Base-by-base conservation (phyloP, 257 asterid genomes). In the Lycium ferocissimum region DNA sequence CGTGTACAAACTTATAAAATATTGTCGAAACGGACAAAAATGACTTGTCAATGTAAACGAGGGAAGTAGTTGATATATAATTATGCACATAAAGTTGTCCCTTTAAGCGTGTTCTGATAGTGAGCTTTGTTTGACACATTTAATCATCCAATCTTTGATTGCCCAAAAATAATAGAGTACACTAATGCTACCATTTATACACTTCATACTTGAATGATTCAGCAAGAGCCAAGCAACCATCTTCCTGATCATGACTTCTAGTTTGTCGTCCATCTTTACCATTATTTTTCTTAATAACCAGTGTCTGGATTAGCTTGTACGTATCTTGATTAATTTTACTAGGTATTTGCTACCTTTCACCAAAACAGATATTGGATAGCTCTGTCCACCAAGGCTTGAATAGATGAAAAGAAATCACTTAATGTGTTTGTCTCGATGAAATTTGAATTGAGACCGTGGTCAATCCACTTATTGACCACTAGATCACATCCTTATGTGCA, bases 61-160 rank as follows among this genome's bases (percentile, higher is more conserved):
- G 15, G 61, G 70, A 62, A 62, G 70, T 62, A 20, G 70, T 62
- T 62, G 70, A 62, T 62, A 4, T n/a, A 62, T 62, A 62, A 62
- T 62, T 22, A 22, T 62, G 70, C 70, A 62, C 37, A 62, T 62
- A 62, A 62, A 62, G 70, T 22, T 62, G 70, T 62, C 70, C 70
- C 70, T 62, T 62, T 62, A 62, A 62, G 15, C 37, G 38, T 59
- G 66, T 62, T 62, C 12, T 62, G 38, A 62, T 20, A 62, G 70
- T 9, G 15, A 22, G 9, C 8, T 69, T 17, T n/a, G 66, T 40
- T 40, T 40, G 45, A 40, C 45, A 40, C 45, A 26, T 40, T 40
- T 40, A 40, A 40, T 40, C n/a, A 18, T 59, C 11, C 12, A 59
- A 59, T 59, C 11, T 59, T 59, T 59, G 66, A 7, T 59, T 59